Conservation (phyloP, 257 asterid genomes). For the Solanum arcanum region DNA sequence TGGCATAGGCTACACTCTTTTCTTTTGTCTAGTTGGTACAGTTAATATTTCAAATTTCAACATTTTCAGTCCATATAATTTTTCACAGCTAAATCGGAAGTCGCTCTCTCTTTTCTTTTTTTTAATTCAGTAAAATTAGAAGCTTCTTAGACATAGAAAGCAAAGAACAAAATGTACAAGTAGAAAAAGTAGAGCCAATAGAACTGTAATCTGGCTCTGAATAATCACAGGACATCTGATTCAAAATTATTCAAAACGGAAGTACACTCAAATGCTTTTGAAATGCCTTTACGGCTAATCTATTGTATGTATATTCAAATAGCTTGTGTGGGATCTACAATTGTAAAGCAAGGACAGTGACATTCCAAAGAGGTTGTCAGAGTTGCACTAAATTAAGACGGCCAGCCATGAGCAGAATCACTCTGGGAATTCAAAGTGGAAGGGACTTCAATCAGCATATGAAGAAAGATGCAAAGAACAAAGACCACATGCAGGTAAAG, state of each 20-base stretch:
- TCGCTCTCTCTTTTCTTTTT: background rate
- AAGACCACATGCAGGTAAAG: background rate
- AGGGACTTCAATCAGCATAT: background rate
- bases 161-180: background rate
- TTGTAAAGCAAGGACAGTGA: background rate
- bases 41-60: background rate
- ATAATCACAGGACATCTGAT: background rate
- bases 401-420: background rate
- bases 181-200: background rate
- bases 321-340: background rate
- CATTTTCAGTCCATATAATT: background rate
- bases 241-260: background rate
- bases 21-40: background rate
- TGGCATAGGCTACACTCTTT: background rate
- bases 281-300: background rate
- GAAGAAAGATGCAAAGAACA: background rate
- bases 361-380: background rate
- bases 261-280: background rate
- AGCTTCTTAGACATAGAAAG: background rate
- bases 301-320: background rate
- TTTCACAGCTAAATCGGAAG: background rate
- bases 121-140: background rate
- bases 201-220: background rate
- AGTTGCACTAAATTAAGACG: background rate
- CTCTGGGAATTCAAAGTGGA: background rate